Conservation (phyloP, 371 early-diverging fungal species). For the Mucor saturninus region DNA sequence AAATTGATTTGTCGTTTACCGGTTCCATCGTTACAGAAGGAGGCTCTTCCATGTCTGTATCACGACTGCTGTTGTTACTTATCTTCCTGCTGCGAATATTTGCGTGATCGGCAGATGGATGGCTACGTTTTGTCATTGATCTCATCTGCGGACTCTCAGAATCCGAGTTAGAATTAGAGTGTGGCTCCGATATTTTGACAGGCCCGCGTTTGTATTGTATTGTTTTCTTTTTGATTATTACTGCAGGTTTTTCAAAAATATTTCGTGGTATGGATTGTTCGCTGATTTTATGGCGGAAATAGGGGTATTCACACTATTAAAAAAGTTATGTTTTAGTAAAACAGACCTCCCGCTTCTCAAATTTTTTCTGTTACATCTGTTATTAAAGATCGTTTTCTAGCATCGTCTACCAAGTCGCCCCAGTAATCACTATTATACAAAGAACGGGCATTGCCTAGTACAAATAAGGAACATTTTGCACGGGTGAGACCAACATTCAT, state of each 20-base stretch:
- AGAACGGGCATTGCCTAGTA: conserved; percentile 81
- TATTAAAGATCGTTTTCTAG: conserved; percentile 51
- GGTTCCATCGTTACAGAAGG: neutral
- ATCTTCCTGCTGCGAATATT: neutral
- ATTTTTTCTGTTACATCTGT: conserved; percentile 43
- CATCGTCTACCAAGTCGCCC: conserved; percentile 69
- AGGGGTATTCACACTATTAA: conserved; percentile 29
- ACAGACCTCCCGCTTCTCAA: no score
- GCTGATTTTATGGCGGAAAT: conserved; percentile 19
- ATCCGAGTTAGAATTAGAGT: conserved; percentile 1
- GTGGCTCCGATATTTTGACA: conserved; percentile 9
- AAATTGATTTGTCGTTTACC: neutral
- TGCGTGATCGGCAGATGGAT: neutral
- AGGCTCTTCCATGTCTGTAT: conserved; percentile 8
- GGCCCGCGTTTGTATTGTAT: conserved; percentile 13
- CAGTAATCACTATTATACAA: conserved; percentile 68
- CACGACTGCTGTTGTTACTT: neutral
- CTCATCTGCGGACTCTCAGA: neutral
- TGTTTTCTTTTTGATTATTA: neutral
- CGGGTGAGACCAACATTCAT: conserved; percentile 97
- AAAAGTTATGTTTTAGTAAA: neutral
- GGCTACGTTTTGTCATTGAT: conserved; percentile 4
- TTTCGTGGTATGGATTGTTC: conserved; percentile 16
- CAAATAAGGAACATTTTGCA: conserved; percentile 87
- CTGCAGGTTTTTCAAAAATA: conserved; percentile 18